Evolutionary conservation across 1,139 yeast genomes (phyloP).

Genomic region (Hanseniaspora gamundiae): DNA sequence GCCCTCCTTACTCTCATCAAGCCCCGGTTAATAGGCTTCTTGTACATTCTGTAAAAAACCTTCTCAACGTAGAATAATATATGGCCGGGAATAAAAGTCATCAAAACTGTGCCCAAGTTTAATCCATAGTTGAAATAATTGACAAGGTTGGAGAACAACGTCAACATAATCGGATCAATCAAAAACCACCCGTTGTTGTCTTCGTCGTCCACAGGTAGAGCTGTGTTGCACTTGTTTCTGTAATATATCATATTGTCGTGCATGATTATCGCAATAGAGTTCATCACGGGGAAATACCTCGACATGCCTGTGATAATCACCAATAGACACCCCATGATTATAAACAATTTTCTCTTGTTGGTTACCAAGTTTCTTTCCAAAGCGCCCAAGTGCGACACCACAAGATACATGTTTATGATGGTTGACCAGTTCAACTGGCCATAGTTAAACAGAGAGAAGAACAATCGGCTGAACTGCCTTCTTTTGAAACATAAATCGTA

Average conservation of each 20-base stretch:
- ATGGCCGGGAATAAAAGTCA: conserved; percentile 1
- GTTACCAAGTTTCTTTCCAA: neutral
- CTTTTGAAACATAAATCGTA: conserved; percentile 1
- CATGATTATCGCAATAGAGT: neutral
- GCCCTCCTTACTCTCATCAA: neutral
- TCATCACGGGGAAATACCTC: neutral
- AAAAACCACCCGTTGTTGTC: neutral
- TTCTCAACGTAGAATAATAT: neutral
- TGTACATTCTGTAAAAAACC: neutral
- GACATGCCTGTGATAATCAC: neutral
- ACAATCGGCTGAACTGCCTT: neutral
- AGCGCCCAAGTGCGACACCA: conserved; percentile 1
- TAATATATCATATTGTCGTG: conserved; percentile 1
- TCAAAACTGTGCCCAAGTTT: neutral
- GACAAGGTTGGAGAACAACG: neutral
- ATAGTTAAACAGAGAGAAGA: neutral
- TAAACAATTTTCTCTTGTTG: neutral
- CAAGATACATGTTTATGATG: neutral
- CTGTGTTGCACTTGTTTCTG: neutral
- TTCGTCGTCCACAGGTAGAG: neutral
- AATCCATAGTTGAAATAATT: neutral
- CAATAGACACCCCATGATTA: neutral
- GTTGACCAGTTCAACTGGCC: neutral
- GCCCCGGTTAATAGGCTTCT: neutral
- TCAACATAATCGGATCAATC: neutral